A percentile compares a stretch with the other conserved stretches of the same genome.
These are phyloP conservation scores for Phoma sp. DNA, from an alignment of 2,329 filamentous ascomycete species.

Conservation along the genomic window DNA sequence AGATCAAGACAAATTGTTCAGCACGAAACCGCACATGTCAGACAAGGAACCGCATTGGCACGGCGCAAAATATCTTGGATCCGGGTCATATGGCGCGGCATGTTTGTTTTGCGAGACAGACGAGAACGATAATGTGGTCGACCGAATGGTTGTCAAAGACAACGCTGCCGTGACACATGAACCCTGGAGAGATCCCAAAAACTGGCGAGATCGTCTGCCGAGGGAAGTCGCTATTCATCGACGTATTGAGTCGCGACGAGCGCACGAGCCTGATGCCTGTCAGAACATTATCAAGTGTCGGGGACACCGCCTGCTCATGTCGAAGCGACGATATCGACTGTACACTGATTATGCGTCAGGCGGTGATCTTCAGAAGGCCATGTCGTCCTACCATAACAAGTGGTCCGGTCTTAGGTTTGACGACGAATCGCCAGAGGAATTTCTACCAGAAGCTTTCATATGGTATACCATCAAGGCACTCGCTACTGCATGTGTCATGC, in stretches of 20 bases:
- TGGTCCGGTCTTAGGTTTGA: background rate
- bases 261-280: background rate
- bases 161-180: background rate
- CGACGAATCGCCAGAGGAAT: background rate
- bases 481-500: background rate
- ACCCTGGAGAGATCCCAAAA: conserved; percentile 3
- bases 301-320: conserved; percentile 4
- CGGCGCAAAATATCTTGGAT: background rate
- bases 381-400: background rate
- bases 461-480: conserved; percentile 6
- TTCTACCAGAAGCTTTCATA: conserved; percentile 1
- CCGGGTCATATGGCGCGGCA: background rate
- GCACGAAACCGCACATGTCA: background rate
- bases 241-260: background rate
- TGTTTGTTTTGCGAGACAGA: conserved; percentile 1
- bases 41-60: background rate
- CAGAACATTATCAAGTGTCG: background rate
- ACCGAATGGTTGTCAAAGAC: conserved; percentile 6
- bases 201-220: conserved; percentile 3
- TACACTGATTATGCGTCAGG: conserved; percentile 1
- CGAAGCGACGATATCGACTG: background rate
- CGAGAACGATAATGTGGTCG: background rate
- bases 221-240: background rate
- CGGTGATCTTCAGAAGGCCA: background rate
- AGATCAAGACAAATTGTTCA: background rate